Evolutionary conservation across 2,329 filamentous ascomycete genomes (phyloP).

Genomic region (Huntiella decipiens): DNA sequence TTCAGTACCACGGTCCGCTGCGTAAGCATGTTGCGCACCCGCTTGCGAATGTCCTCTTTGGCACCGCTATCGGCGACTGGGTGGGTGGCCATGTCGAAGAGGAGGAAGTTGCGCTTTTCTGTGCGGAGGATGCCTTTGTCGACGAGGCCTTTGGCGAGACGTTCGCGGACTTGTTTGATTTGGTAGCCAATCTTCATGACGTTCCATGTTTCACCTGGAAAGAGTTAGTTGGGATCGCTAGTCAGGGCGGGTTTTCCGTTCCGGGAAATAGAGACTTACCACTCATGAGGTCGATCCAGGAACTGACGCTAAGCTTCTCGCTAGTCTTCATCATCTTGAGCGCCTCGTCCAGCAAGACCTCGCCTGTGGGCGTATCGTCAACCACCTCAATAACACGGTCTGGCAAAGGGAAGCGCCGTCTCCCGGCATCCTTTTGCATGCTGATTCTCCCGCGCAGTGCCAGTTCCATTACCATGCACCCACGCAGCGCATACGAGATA

Average conservation of each 20-base stretch:
- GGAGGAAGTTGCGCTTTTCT: constrained; percentile 96
- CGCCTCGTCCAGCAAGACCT: constrained; percentile 91
- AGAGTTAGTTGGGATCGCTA: constrained; percentile 7
- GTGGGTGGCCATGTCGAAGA: constrained; percentile 99
- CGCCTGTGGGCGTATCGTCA: constrained; percentile 88
- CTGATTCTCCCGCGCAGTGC: constrained; percentile 89
- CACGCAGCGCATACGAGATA: constrained; percentile 91
- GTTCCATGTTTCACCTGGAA: constrained; percentile 90
- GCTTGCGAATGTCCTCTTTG: constrained; percentile 89
- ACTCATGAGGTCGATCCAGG: constrained; percentile 98
- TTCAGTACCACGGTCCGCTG: constrained; percentile 86
- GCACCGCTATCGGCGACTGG: constrained; percentile 89
- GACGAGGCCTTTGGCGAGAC: constrained; percentile 88
- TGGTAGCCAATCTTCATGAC: constrained; percentile 99
- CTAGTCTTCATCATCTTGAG: constrained; percentile 99
- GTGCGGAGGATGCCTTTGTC: constrained; percentile 97
- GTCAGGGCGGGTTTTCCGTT: not conserved
- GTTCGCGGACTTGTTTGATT: constrained; percentile 95
- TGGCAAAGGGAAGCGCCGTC: constrained; percentile 78
- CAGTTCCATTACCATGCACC: constrained; percentile 95
- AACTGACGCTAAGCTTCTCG: constrained; percentile 99
- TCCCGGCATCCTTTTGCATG: constrained; percentile 93
- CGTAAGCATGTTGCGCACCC: constrained; percentile 81
- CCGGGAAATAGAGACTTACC: constrained; percentile 35
- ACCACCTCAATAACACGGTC: constrained; percentile 93